A percentile compares a stretch with the other conserved stretches of the same genome.
Evolutionary conservation across 345 rosid species (phyloP).

Genomic region (Salix koriyanagi): DNA sequence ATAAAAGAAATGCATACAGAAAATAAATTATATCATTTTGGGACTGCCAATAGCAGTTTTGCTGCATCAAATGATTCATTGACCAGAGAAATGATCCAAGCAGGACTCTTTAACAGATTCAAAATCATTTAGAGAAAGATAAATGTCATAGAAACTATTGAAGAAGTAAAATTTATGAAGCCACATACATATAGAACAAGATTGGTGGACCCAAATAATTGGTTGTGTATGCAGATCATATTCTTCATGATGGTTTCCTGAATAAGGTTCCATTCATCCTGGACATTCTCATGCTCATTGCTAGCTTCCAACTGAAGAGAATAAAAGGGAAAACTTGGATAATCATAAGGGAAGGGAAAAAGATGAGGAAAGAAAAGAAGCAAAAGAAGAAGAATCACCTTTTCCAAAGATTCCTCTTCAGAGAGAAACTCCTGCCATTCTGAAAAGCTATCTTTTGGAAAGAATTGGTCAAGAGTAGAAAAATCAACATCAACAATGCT

Average conservation of each 20-base stretch:
- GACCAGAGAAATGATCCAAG: not conserved
- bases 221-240: slow-evolving; percentile 59
- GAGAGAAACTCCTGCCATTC: slow-evolving; percentile 76
- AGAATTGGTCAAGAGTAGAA: slow-evolving; percentile 49
- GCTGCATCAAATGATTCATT: not conserved
- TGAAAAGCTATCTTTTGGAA: slow-evolving; percentile 51
- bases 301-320: slow-evolving; percentile 46
- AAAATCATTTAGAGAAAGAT: not conserved
- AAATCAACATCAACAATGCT: slow-evolving; percentile 71
- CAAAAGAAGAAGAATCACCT: slow-evolving; percentile 36
- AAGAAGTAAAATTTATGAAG: not conserved
- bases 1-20: not conserved
- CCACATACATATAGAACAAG: slow-evolving; percentile 59
- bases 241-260: slow-evolving; percentile 46
- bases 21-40: not conserved
- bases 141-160: not conserved
- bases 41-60: not conserved
- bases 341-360: slow-evolving; percentile 7
- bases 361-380: slow-evolving; percentile 4
- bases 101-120: not conserved
- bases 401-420: slow-evolving; percentile 50
- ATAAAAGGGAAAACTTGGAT: not conserved
- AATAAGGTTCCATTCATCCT: slow-evolving; percentile 66
- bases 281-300: slow-evolving; percentile 42
- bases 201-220: slow-evolving; percentile 76